phyloP scores from a whole-genome alignment of 371 early-diverging fungal genomes.

The Lichtheimia ornata region DNA sequence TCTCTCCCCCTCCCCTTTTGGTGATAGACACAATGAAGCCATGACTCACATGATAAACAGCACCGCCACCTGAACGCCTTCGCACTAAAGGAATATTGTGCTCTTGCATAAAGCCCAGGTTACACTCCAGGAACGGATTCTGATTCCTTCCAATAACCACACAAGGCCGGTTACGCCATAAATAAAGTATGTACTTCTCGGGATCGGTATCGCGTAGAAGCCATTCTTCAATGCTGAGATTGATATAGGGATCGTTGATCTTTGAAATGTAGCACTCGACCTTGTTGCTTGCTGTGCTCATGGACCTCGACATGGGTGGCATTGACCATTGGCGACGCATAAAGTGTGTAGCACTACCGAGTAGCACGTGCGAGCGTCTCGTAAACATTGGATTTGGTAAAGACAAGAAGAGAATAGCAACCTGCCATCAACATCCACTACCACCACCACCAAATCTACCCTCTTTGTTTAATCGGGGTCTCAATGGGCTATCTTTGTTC shows the following conservation, averaged over 20 bases:
- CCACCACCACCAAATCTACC: too few relatives aligned
- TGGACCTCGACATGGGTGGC: neutral
- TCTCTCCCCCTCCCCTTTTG: conserved; percentile 1
- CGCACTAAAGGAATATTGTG: conserved; percentile 81
- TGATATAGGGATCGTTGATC: conserved; percentile 79
- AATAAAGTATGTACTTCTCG: conserved; percentile 67
- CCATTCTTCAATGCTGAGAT: conserved; percentile 95
- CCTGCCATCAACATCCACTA: too few relatives aligned
- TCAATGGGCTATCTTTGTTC: too few relatives aligned
- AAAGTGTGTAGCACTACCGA: too few relatives aligned
- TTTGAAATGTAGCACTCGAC: conserved; percentile 65
- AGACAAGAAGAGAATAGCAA: too few relatives aligned
- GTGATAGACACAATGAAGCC: neutral
- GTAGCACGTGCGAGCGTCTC: too few relatives aligned
- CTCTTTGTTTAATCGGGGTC: too few relatives aligned
- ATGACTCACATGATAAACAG: conserved; percentile 89
- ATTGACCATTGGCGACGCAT: too few relatives aligned
- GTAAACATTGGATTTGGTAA: too few relatives aligned
- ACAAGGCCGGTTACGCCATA: conserved; percentile 88
- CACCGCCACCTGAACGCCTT: conserved; percentile 93
- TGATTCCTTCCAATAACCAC: conserved; percentile 96
- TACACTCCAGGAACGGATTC: conserved; percentile 95
- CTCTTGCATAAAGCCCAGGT: conserved; percentile 66
- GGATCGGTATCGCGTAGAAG: conserved; percentile 70
- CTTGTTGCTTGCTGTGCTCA: conserved; percentile 10